Evolutionary conservation across 495 filamentous ascomycete genomes (phyloP), one percentile per base, ranked within the genome.

Genomic region (Xylaria palmicola): DNA sequence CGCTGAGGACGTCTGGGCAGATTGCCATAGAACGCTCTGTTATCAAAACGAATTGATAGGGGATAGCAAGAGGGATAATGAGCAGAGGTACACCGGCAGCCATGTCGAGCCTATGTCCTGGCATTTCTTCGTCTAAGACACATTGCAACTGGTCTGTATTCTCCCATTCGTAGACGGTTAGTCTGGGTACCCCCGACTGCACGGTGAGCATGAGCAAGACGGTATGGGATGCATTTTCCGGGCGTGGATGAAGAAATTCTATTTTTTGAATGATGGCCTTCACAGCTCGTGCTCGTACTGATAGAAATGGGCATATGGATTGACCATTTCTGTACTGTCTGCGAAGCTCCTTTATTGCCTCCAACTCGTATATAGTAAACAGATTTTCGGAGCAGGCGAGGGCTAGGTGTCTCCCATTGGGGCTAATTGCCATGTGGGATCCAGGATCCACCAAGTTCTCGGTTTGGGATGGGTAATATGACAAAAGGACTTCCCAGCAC

Each of bases 391-490:
- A 70, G 44, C 75, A 74, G 27, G 75, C 76, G 20, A 82, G 60
- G 1, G 74, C 77, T 59, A 82, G 64, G 68, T 82, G 83, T 15
- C 75, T 72, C 9, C 75, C 83, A 54, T 76, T 80, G 20, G 93
- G 92, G 71, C 97, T 92, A 37, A 96, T 86, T 37, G 92, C 88
- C 51, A 96, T 74, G 70, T 92, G 88, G 58, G 86, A 86, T 5
- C 93, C 93, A 55, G 88, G 85, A 32, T 70, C 68, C 12, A 66
- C 59, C 3, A 73, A 56, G 6, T 62, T 62, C 56, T 81, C 78
- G 41, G n/a, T n/a, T n/a, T n/a, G 83, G 81, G 40, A 85, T 86
- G 12, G 88, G 75, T 84, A 83, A 37, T 80, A 77, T 37, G 79
- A 79, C 49, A 81, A 81, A 34, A 86, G 72, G 63, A 96, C 91